Base-by-base conservation (phyloP, 2,329 filamentous ascomycete species). In the Colletotrichum filicis region DNA sequence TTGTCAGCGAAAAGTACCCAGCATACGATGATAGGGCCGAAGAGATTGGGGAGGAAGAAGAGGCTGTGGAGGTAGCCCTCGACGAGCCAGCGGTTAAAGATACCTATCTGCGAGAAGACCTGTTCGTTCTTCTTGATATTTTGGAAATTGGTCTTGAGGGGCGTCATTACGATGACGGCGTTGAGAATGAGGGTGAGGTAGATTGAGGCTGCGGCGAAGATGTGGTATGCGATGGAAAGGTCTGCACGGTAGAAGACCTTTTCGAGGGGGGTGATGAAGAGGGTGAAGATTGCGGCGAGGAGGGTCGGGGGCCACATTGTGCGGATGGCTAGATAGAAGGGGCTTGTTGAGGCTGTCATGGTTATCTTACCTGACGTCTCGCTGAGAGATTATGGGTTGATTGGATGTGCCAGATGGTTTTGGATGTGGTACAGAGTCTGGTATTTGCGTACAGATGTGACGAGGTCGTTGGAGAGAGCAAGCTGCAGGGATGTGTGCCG, bases 21-120 rank as follows among this genome's bases (percentile, higher is more conserved):
- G 12, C 56, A 70, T 2, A 61, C 16, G 7, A 49, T 61, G 32
- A 73, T 56, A 4, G 71, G 71, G 14, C 66, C 71, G 16, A 49
- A 9, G 56, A 73, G 46, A 24, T 73, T 73, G 5, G 71, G 60
- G 2, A 73, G 14, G 9, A 73, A 56, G 26, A 73, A 73, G 60
- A 26, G 28, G 56, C 71, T 61, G 46, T 22, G 14, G 8, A 73
- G 66, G 56, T 73, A 73, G 26, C 42, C 53, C n/a, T 52, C n/a
- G 19, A 73, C 28, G 35, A 73, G 71, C n/a, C 35, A 2, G 16
- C 32, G 60, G 26, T 65, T 73, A 35, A 46, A 22, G 49, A 22
- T 11, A 19, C 61, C 61, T 12, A 73, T 35, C 7, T 19, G n/a
- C 8, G 16, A 5, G 35, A 28, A 66, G 32, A 49, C 11, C 24